phyloP scores from a whole-genome alignment of 805 yeast genomes.

The Clavispora phyllophila region DNA sequence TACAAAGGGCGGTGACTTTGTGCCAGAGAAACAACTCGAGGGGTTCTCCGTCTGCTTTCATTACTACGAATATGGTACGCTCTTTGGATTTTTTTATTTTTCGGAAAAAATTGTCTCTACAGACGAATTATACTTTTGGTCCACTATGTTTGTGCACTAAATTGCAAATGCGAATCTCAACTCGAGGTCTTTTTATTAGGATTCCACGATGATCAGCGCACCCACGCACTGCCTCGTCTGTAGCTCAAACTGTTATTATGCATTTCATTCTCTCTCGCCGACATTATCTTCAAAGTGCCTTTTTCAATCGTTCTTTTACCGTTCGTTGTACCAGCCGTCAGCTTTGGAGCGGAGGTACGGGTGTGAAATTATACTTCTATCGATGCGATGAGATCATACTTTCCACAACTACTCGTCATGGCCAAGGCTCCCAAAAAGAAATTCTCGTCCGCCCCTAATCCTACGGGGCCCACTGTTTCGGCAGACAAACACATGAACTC shows the following conservation, averaged over 20 bases:
- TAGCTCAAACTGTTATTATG: no score
- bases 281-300: no score
- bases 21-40: neutral
- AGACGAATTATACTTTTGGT: no score
- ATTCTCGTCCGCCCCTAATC: conserved; percentile 42
- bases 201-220: no score
- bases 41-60: neutral
- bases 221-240: no score
- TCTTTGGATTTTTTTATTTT: neutral
- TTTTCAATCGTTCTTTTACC: no score
- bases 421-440: conserved; percentile 63
- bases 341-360: neutral
- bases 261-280: no score
- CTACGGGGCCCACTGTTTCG: conserved; percentile 54
- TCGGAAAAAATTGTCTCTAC: no score
- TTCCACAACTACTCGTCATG: conserved; percentile 32
- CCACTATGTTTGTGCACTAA: no score
- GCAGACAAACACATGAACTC: conserved; percentile 69
- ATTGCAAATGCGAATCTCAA: neutral
- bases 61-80: no score
- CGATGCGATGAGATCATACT: conserved; percentile 4
- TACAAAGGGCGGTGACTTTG: conserved; percentile 3
- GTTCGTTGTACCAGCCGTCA: no score
- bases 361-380: neutral
- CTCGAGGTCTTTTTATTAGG: no score